Conservation (phyloP, 768 basidiomycete genomes). For the Rhodotorula sphaerocarpa region DNA sequence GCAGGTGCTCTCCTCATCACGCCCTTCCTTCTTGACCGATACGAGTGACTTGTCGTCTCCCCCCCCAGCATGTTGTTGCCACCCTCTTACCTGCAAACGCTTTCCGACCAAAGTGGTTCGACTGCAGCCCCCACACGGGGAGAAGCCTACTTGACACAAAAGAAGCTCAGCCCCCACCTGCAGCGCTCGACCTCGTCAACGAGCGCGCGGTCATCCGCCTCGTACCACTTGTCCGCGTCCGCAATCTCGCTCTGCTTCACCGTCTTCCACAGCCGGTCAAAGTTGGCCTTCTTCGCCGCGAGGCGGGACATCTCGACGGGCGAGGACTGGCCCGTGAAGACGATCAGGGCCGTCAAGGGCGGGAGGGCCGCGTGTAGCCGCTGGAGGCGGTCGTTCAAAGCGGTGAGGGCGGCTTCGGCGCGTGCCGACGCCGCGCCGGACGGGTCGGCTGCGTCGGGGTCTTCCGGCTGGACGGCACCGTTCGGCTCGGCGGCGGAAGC, state of each 20-base stretch:
- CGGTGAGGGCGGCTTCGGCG: conserved; percentile 42
- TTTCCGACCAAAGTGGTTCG: too few relatives aligned
- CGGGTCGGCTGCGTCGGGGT: conserved; percentile 32
- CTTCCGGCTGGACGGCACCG: too few relatives aligned
- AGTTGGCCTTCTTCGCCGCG: conserved; percentile 60
- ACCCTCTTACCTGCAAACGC: too few relatives aligned
- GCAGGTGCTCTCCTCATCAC: conserved; percentile 28
- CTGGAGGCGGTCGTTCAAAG: conserved; percentile 57
- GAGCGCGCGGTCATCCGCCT: conserved; percentile 64
- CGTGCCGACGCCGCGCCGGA: conserved; percentile 7
- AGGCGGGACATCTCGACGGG: conserved; percentile 70
- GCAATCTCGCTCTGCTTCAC: conserved; percentile 50
- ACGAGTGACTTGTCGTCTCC: not conserved
- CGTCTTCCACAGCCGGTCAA: conserved; percentile 51
- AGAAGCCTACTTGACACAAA: conserved; percentile 49
- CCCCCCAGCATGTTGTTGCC: too few relatives aligned
- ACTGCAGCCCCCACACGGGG: too few relatives aligned
- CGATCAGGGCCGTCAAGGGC: conserved; percentile 65
- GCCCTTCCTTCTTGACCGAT: conserved; percentile 9
- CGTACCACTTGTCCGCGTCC: conserved; percentile 61
- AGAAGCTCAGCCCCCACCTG: conserved; percentile 73
- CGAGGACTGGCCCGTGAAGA: conserved; percentile 83
- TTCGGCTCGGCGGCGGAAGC: conserved; percentile 1
- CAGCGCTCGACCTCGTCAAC: conserved; percentile 72
- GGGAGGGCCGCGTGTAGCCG: conserved; percentile 63